These are phyloP conservation scores for Rhizoclosmatium sp. DNA, from an alignment of 192 early-diverging fungal genomes.

Conservation along the genomic window DNA sequence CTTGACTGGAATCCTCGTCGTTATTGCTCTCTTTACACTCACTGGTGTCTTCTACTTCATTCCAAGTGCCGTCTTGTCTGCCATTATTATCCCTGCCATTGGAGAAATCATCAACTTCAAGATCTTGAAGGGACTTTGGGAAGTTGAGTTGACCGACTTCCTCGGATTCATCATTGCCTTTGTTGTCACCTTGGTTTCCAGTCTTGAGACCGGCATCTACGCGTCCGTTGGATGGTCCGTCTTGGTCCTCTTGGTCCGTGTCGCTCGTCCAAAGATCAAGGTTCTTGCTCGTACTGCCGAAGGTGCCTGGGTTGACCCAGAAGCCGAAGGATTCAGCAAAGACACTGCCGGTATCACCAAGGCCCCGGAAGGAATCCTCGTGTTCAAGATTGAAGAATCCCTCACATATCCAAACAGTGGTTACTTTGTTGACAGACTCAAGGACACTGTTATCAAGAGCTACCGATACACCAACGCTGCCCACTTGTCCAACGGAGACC, in stretches of 20 bases:
- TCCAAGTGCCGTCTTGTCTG: conserved; percentile 79
- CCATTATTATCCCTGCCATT: conserved; percentile 87
- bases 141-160: conserved; percentile 59
- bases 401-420: conserved; percentile 75
- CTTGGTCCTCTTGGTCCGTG: conserved; percentile 77
- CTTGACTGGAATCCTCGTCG: conserved; percentile 81
- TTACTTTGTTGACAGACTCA: conserved; percentile 54
- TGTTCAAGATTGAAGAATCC: conserved; percentile 71
- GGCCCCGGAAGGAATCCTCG: conserved; percentile 69
- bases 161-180: conserved; percentile 58
- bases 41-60: conserved; percentile 90
- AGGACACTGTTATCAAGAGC: conserved; percentile 25
- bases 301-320: conserved; percentile 45
- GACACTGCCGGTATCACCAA: background rate
- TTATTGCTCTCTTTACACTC: conserved; percentile 82
- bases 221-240: conserved; percentile 75
- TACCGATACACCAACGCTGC: conserved; percentile 38
- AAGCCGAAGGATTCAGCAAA: background rate
- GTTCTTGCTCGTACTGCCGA: conserved; percentile 43
- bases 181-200: conserved; percentile 67
- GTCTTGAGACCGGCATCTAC: conserved; percentile 84
- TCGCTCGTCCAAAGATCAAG: conserved; percentile 72
- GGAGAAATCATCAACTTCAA: conserved; percentile 71
- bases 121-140: conserved; percentile 46
- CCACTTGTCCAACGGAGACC: conserved; percentile 8